phyloP scores from a whole-genome alignment of 257 asterid genomes.

The Perilla frutescens region DNA sequence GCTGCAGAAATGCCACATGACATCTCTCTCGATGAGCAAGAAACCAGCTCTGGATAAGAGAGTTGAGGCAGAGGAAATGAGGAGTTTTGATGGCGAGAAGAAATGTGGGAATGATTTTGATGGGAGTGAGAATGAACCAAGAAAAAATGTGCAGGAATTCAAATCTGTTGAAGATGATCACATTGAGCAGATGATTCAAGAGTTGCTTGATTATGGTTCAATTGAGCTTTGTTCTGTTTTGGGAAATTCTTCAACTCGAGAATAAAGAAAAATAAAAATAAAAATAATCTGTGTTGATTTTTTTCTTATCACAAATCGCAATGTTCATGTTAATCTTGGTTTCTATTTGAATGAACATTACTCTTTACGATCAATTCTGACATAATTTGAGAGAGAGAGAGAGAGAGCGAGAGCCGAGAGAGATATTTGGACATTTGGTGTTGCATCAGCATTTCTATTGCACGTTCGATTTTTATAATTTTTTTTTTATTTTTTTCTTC shows the following conservation, averaged over 20 bases:
- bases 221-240: conserved; percentile 57
- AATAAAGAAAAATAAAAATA: background rate
- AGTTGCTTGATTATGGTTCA: conserved; percentile 70
- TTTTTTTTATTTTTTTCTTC: too few species aligned
- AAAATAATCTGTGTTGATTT: background rate
- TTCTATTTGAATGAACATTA: background rate
- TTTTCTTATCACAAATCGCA: background rate
- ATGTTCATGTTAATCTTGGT: background rate
- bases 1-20: conserved; percentile 72
- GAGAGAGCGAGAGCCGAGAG: too few species aligned
- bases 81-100: conserved; percentile 6
- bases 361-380: too few species aligned
- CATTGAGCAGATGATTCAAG: conserved; percentile 87
- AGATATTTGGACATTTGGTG: too few species aligned
- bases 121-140: background rate
- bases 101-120: conserved; percentile 16
- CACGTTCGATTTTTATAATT: too few species aligned
- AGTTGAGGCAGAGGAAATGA: background rate
- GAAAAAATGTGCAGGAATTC: conserved; percentile 27
- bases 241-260: conserved; percentile 32
- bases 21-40: conserved; percentile 60
- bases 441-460: too few species aligned
- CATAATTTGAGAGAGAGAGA: too few species aligned
- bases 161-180: conserved; percentile 63
- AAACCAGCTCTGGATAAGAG: conserved; percentile 27